A percentile compares a stretch with the other conserved stretches of the same genome.
Conservation (phyloP, 2,329 filamentous ascomycete genomes). For the Ascochyta pisi region DNA sequence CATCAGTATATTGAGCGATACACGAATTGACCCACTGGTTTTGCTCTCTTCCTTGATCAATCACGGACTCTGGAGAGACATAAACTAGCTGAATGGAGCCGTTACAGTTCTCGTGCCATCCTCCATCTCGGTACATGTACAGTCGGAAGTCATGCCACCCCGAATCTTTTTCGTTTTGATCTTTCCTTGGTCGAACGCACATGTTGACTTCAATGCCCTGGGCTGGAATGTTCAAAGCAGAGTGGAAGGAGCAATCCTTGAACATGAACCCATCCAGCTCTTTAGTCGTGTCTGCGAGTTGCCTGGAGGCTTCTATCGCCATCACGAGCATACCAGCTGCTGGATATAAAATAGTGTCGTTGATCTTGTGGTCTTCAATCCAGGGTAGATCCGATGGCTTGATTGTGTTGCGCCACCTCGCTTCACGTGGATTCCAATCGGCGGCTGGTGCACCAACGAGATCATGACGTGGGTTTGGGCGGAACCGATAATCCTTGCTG, state of each 20-base stretch:
- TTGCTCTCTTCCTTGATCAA: not conserved
- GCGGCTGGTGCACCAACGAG: slow-evolving; percentile 21
- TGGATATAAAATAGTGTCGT: slow-evolving; percentile 23
- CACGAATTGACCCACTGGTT: not conserved
- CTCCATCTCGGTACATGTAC: too few species aligned
- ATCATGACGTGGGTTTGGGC: slow-evolving; percentile 19
- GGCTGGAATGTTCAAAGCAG: not conserved
- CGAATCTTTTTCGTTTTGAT: too few species aligned
- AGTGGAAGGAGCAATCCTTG: not conserved
- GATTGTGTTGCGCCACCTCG: slow-evolving; percentile 32
- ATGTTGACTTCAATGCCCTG: not conserved
- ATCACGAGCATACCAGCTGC: not conserved
- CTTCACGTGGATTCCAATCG: slow-evolving; percentile 24
- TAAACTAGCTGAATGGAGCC: not conserved
- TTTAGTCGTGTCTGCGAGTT: slow-evolving; percentile 6
- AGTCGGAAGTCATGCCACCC: not conserved
- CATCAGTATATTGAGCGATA: not conserved
- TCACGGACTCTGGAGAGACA: not conserved
- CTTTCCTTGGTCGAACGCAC: not conserved
- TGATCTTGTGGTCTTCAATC: slow-evolving; percentile 9
- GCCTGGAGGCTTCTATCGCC: slow-evolving; percentile 1
- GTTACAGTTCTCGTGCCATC: not conserved
- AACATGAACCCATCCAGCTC: not conserved
- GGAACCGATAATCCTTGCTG: slow-evolving; percentile 25
- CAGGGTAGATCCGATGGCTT: slow-evolving; percentile 17